phyloP scores from a whole-genome alignment of 2,329 filamentous ascomycete species.

The Fusarium phyllophilum region DNA sequence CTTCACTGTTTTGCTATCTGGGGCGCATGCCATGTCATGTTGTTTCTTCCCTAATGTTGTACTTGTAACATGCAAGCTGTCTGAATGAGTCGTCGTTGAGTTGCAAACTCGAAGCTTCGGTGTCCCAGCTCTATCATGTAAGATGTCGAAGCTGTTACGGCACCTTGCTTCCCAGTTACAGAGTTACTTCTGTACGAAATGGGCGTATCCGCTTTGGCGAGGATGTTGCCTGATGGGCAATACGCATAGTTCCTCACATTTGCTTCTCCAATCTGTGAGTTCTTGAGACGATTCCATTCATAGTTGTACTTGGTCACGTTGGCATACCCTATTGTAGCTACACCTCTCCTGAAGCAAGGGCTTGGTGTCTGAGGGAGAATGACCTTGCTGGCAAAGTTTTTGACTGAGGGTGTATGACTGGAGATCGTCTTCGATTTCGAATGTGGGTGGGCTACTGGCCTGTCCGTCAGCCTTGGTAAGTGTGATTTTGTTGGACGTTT shows the following conservation, averaged over 20 bases:
- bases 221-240: not conserved
- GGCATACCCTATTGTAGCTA: not conserved
- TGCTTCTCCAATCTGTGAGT: not conserved
- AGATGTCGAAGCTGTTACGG: not conserved
- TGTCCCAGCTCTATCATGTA: not conserved
- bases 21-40: not conserved
- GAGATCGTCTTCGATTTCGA: not conserved
- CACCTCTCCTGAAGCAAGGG: not conserved
- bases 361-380: not conserved
- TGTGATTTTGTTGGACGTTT: no score
- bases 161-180: not conserved
- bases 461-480: not conserved
- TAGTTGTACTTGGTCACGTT: not conserved
- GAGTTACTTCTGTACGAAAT: not conserved
- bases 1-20: not conserved
- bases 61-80: not conserved
- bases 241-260: not conserved
- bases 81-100: not conserved
- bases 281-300: not conserved
- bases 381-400: not conserved
- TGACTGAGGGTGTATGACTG: not conserved
- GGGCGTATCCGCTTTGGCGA: not conserved
- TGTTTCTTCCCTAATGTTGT: not conserved
- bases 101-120: not conserved
- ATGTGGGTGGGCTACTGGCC: no score